A percentile compares a stretch with the other conserved stretches of the same genome.
Conservation (phyloP, 768 basidiomycete genomes). For the Psilocybe tampanensis region DNA sequence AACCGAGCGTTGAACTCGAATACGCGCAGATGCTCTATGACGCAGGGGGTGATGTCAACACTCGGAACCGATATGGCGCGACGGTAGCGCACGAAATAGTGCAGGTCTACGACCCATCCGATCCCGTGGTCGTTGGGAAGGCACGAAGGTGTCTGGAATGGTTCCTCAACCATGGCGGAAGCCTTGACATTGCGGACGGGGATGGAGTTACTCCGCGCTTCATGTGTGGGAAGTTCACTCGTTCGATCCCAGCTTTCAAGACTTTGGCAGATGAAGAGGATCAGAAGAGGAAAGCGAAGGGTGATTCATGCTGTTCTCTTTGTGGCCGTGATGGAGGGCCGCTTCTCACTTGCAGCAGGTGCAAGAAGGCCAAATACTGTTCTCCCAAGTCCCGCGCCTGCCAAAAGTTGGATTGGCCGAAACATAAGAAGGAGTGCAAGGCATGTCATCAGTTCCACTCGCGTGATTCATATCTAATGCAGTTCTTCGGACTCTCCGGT, state of each 20-base stretch:
- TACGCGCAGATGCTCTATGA: conserved; percentile 43
- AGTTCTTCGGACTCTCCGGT: neutral
- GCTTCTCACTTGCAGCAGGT: conserved; percentile 33
- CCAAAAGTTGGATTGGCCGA: conserved; percentile 42
- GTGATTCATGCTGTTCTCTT: conserved; percentile 32
- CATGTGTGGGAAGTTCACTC: conserved; percentile 13
- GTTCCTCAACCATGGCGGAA: conserved; percentile 46
- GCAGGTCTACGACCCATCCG: conserved; percentile 27
- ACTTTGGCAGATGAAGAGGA: conserved; percentile 32
- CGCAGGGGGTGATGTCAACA: conserved; percentile 43
- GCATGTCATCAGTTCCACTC: conserved; percentile 5
- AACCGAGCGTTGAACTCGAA: conserved; percentile 41
- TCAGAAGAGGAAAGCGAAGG: conserved; percentile 25
- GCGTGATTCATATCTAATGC: neutral
- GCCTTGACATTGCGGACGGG: conserved; percentile 39
- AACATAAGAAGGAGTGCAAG: conserved; percentile 39
- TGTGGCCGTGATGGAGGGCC: conserved; percentile 31
- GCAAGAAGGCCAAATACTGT: conserved; percentile 39
- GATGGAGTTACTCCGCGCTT: conserved; percentile 35
- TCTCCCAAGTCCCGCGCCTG: conserved; percentile 29
- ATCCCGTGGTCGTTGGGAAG: conserved; percentile 21
- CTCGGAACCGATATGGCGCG: conserved; percentile 41
- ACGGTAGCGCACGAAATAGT: conserved; percentile 41
- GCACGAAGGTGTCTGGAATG: conserved; percentile 34
- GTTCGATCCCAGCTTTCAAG: conserved; percentile 13